Conservation (phyloP, 257 asterid species). For the Fraxinus anomala region DNA sequence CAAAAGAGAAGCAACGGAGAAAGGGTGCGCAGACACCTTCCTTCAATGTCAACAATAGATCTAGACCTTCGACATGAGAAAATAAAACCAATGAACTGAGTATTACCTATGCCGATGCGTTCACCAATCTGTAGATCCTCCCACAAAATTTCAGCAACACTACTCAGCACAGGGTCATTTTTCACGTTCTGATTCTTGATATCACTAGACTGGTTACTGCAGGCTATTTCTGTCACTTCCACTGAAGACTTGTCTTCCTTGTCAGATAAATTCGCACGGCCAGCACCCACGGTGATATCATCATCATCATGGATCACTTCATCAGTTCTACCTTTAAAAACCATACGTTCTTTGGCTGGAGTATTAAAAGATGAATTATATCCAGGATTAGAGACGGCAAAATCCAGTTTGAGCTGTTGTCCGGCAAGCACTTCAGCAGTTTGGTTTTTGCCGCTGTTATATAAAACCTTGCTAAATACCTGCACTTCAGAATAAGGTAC, state of each 20-base stretch:
- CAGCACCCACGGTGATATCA: conserved; percentile 26
- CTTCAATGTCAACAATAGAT: not conserved
- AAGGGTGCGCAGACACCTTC: no score
- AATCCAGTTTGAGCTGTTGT: conserved; percentile 34
- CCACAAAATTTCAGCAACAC: conserved; percentile 93
- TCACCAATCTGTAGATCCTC: conserved; percentile 96
- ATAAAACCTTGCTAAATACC: conserved; percentile 29
- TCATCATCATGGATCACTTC: conserved; percentile 28
- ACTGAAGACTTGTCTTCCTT: conserved; percentile 29
- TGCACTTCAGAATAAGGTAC: conserved; percentile 47
- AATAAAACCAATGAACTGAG: conserved; percentile 13
- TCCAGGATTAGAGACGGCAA: conserved; percentile 25
- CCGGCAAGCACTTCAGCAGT: conserved; percentile 38
- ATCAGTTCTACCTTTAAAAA: conserved; percentile 35
- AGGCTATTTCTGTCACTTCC: conserved; percentile 35
- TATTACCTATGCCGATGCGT: conserved; percentile 93
- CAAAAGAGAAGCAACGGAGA: no score
- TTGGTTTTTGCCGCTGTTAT: conserved; percentile 29
- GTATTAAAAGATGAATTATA: conserved; percentile 33
- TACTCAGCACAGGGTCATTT: conserved; percentile 61
- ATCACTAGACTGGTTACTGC: conserved; percentile 41
- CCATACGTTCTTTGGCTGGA: conserved; percentile 36
- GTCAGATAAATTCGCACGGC: conserved; percentile 31
- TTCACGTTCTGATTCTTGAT: conserved; percentile 45
- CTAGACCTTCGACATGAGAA: conserved; percentile 20